These are phyloP conservation scores for Botrytis medusae DNA, from an alignment of 2,329 filamentous ascomycete species.

Conservation along the genomic window DNA sequence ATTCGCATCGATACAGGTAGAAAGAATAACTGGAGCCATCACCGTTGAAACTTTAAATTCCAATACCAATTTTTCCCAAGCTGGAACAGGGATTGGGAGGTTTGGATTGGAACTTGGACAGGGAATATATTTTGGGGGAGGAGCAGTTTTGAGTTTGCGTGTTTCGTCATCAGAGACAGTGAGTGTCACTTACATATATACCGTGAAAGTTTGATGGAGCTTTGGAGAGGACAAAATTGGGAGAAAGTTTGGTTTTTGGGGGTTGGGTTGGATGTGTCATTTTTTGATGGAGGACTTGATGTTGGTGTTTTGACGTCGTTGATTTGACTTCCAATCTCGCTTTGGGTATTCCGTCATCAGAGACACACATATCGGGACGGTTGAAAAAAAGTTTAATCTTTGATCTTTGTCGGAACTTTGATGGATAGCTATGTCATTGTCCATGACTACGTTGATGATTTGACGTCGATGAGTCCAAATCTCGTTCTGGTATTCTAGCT, in stretches of 20 bases:
- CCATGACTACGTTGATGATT: neutral
- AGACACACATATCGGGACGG: neutral
- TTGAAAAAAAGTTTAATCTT: neutral
- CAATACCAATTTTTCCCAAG: neutral
- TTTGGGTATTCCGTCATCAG: neutral
- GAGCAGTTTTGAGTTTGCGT: neutral
- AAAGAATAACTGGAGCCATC: neutral
- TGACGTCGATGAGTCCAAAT: neutral
- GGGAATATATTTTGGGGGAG: neutral
- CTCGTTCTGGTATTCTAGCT: neutral
- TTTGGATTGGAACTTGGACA: neutral
- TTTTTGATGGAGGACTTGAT: neutral
- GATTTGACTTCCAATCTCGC: neutral
- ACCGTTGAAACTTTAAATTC: constrained; percentile 1
- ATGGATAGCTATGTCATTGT: neutral
- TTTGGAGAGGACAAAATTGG: neutral
- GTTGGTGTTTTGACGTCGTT: neutral
- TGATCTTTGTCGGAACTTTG: neutral
- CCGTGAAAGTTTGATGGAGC: neutral
- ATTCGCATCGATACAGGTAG: neutral
- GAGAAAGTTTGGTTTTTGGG: neutral
- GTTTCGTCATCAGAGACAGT: neutral
- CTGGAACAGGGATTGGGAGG: neutral
- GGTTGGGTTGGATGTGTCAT: neutral
- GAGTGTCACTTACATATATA: neutral